Conservation (phyloP, 306 rosid genomes). For the Geum urbanum region DNA sequence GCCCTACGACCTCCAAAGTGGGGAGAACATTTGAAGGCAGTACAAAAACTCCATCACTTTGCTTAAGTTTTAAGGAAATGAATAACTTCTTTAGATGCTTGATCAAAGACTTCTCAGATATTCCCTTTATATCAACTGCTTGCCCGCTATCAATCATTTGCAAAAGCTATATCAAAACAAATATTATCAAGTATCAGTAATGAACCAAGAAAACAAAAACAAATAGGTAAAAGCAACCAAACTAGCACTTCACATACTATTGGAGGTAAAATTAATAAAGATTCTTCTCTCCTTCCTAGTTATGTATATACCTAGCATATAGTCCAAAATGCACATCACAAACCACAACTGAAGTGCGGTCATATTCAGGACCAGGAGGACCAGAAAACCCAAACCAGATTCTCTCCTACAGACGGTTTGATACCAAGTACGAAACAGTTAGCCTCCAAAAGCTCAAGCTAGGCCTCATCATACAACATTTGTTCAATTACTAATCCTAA, state of each 20-base stretch:
- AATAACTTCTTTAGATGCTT: slow-evolving; percentile 73
- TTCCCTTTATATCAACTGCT: slow-evolving; percentile 89
- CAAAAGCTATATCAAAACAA: slow-evolving; percentile 50
- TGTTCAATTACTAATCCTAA: background rate
- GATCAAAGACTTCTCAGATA: slow-evolving; percentile 57
- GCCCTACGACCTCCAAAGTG: slow-evolving; percentile 68
- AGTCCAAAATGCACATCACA: too few relatives aligned
- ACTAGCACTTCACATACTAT: background rate
- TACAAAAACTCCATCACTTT: slow-evolving; percentile 60
- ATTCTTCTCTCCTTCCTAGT: too few relatives aligned
- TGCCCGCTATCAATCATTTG: slow-evolving; percentile 90
- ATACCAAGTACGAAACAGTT: too few relatives aligned
- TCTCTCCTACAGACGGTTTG: too few relatives aligned
- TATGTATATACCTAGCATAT: too few relatives aligned
- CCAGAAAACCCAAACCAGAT: too few relatives aligned
- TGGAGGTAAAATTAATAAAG: background rate
- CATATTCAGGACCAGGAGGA: too few relatives aligned
- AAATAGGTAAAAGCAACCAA: background rate
- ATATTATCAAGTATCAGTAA: slow-evolving; percentile 10
- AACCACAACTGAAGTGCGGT: too few relatives aligned
- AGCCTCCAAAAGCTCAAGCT: background rate
- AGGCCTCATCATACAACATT: background rate
- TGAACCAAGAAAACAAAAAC: background rate
- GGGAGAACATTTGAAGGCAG: slow-evolving; percentile 61
- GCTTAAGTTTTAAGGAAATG: slow-evolving; percentile 58